These are phyloP conservation scores for Fusarium sororula DNA, from an alignment of 2,329 filamentous ascomycete species.

Conservation along the genomic window DNA sequence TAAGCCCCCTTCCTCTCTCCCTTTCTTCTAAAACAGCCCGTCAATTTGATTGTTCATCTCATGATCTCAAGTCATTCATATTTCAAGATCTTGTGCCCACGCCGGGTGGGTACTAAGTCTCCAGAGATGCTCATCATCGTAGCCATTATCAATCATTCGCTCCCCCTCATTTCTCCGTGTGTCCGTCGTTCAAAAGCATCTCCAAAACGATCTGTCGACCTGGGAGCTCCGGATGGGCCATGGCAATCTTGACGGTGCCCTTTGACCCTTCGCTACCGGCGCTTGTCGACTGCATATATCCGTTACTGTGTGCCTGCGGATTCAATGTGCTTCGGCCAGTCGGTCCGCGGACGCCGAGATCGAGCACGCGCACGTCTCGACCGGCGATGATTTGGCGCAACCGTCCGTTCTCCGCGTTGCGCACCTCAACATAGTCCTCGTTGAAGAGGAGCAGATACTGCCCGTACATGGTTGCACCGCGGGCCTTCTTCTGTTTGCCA, in stretches of 20 bases:
- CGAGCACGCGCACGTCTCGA: conserved; percentile 86
- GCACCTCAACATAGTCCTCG: conserved; percentile 94
- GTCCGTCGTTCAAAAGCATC: conserved; percentile 89
- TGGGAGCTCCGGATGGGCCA: conserved; percentile 91
- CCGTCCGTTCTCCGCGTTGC: conserved; percentile 95
- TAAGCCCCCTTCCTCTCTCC: background rate
- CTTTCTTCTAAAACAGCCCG: background rate
- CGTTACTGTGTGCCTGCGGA: conserved; percentile 47
- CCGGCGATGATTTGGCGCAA: conserved; percentile 94
- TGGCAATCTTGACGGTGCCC: conserved; percentile 89
- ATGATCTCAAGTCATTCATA: conserved; percentile 1
- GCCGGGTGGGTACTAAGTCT: background rate
- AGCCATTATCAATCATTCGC: conserved; percentile 1
- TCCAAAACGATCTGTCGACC: conserved; percentile 90
- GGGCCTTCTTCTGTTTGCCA: conserved; percentile 82
- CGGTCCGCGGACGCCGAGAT: conserved; percentile 78
- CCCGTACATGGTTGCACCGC: conserved; percentile 86
- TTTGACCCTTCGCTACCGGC: conserved; percentile 59
- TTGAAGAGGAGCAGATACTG: conserved; percentile 94
- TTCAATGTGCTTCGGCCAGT: conserved; percentile 58
- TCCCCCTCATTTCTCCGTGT: conserved; percentile 57
- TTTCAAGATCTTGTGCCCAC: conserved; percentile 6
- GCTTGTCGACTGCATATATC: conserved; percentile 48
- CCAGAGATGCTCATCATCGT: conserved; percentile 10
- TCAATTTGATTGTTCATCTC: background rate